Evolutionary conservation across 2,329 filamentous ascomycete genomes (phyloP).

Genomic region (Fusarium graminum): DNA sequence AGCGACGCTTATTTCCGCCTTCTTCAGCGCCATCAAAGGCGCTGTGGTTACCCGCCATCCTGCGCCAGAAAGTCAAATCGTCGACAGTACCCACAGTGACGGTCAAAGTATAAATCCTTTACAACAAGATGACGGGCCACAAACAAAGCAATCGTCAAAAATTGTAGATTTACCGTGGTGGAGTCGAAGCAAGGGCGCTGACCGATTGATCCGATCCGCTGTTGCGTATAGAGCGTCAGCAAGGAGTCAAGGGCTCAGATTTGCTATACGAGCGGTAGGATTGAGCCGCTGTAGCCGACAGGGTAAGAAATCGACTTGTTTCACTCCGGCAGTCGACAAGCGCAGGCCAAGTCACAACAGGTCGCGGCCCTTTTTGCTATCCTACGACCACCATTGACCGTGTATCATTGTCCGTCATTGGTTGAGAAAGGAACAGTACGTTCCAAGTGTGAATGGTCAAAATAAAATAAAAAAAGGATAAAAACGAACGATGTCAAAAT

Average conservation of each 20-base stretch:
- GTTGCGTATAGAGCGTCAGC: conserved; percentile 3
- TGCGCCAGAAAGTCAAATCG: conserved; percentile 3
- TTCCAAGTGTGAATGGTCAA: too few relatives aligned
- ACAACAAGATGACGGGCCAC: conserved; percentile 1
- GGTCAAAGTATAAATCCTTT: neutral
- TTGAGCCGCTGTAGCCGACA: conserved; percentile 29
- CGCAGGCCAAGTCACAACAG: neutral
- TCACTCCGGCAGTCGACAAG: conserved; percentile 17
- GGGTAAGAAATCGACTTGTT: conserved; percentile 7
- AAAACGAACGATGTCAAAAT: too few relatives aligned
- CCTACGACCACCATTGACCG: too few relatives aligned
- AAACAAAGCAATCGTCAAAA: neutral
- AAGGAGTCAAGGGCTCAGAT: conserved; percentile 4
- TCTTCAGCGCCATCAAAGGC: neutral
- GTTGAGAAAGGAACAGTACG: too few relatives aligned
- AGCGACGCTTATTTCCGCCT: neutral
- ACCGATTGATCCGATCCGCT: neutral
- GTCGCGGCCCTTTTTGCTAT: neutral
- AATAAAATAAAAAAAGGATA: too few relatives aligned
- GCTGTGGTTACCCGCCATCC: neutral
- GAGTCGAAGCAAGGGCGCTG: neutral
- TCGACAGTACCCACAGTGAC: conserved; percentile 2
- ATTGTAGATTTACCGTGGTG: neutral
- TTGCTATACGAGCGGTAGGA: conserved; percentile 31
- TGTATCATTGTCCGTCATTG: too few relatives aligned